These are phyloP conservation scores for Oenanthe sinensis DNA, from an alignment of 129 eudicot genomes.

Conservation along the genomic window DNA sequence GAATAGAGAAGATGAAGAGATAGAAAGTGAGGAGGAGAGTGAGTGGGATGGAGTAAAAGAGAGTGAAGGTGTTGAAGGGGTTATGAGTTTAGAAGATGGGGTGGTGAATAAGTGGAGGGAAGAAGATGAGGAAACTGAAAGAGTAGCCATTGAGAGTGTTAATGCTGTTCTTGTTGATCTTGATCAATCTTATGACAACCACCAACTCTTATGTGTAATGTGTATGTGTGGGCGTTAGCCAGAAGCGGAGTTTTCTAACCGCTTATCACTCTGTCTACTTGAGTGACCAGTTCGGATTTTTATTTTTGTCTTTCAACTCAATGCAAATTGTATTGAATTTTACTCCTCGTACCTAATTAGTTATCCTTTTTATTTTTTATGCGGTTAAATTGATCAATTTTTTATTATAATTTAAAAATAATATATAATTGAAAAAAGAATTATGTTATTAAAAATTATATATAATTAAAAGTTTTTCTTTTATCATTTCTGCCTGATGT, in stretches of 20 bases:
- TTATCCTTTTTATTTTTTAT: too few species aligned
- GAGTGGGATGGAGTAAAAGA: conserved; percentile 23
- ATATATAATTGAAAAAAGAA: too few species aligned
- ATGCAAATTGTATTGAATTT: too few species aligned
- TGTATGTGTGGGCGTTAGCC: conserved; percentile 1
- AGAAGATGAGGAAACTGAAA: conserved; percentile 50
- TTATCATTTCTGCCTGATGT: too few species aligned
- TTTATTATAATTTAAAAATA: too few species aligned
- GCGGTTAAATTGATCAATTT: too few species aligned
- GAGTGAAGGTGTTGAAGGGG: conserved; percentile 21
- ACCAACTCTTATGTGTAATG: conserved; percentile 17
- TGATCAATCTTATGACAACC: conserved; percentile 25
- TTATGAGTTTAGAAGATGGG: conserved; percentile 28
- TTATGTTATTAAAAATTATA: too few species aligned
- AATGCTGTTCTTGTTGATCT: not conserved
- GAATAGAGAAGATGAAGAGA: conserved; percentile 22
- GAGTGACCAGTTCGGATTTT: not conserved
- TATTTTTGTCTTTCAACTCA: not conserved
- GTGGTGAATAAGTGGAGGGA: conserved; percentile 40
- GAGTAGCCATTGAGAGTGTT: conserved; percentile 54
- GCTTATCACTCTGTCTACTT: not conserved
- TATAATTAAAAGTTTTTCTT: too few species aligned
- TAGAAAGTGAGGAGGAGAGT: conserved; percentile 21
- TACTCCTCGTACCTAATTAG: too few species aligned
- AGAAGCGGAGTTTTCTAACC: conserved; percentile 7